These are phyloP conservation scores for Neofusicoccum cordaticola DNA, from an alignment of 2,329 filamentous ascomycete species.

Conservation along the genomic window DNA sequence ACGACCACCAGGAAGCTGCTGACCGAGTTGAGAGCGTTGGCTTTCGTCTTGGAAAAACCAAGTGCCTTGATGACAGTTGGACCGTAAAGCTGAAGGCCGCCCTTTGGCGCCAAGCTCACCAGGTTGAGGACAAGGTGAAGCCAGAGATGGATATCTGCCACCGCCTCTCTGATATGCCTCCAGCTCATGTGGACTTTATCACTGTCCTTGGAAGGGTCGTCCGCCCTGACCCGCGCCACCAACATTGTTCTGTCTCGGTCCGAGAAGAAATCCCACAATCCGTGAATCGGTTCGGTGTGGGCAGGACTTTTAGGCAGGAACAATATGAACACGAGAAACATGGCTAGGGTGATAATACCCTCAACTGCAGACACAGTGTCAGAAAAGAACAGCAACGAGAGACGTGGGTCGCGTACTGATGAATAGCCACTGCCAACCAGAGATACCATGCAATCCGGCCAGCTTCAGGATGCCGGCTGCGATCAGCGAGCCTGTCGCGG, in stretches of 20 bases:
- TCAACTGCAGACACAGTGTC: background rate
- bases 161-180: background rate
- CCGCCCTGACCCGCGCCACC: background rate
- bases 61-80: background rate
- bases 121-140: background rate
- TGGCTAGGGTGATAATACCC: background rate
- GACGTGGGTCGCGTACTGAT: background rate
- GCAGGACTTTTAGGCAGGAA: background rate
- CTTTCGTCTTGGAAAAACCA: background rate
- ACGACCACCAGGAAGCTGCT: background rate
- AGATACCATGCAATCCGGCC: constrained; percentile 24
- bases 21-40: background rate
- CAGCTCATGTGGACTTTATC: background rate
- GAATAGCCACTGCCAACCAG: background rate
- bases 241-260: background rate
- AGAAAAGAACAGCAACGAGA: background rate
- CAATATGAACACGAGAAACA: background rate
- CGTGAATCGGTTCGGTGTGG: background rate
- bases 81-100: background rate
- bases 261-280: background rate
- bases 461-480: constrained; percentile 12
- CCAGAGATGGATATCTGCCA: background rate
- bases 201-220: background rate
- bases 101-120: background rate
- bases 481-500: constrained; percentile 14